Evolutionary conservation across 805 yeast genomes (phyloP).

Genomic region (Kodamaea restingae): DNA sequence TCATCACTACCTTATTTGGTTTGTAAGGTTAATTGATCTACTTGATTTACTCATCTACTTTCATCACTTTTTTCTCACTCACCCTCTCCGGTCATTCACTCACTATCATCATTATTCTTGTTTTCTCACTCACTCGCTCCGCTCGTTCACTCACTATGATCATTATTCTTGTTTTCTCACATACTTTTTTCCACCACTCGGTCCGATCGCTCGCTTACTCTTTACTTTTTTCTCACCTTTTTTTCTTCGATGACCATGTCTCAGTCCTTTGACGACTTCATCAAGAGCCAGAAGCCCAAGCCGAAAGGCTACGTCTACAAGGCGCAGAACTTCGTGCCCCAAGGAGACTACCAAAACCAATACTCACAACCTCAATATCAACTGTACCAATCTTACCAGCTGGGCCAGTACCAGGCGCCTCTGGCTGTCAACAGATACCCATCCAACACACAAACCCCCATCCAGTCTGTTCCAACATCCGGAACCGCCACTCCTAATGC

Average conservation of each 20-base stretch:
- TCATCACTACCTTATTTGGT: too few species aligned
- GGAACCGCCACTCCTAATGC: slow-evolving; percentile 35
- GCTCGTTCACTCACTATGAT: neutral
- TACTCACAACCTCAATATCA: slow-evolving; percentile 7
- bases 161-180: neutral
- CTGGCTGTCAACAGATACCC: slow-evolving; percentile 2
- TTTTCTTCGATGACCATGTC: slow-evolving; percentile 17
- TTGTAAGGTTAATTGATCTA: too few species aligned
- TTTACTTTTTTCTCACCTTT: too few species aligned
- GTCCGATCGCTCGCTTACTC: too few species aligned
- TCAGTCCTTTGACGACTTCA: slow-evolving; percentile 48
- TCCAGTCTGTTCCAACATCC: slow-evolving; percentile 30
- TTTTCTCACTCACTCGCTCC: too few species aligned
- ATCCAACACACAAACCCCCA: slow-evolving; percentile 18
- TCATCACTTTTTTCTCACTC: too few species aligned
- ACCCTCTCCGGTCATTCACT: too few species aligned
- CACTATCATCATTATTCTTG: too few species aligned
- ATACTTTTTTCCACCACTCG: neutral
- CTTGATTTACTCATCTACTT: too few species aligned
- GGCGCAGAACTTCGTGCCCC: slow-evolving; percentile 6
- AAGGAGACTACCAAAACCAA: slow-evolving; percentile 8
- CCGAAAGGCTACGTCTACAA: slow-evolving; percentile 25
- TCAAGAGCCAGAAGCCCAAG: slow-evolving; percentile 41
- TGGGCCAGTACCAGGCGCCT: neutral
- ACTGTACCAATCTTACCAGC: slow-evolving; percentile 10